These are phyloP conservation scores for Wallacemonas collosoma DNA, from an alignment of 208 protist species.

Conservation along the genomic window DNA sequence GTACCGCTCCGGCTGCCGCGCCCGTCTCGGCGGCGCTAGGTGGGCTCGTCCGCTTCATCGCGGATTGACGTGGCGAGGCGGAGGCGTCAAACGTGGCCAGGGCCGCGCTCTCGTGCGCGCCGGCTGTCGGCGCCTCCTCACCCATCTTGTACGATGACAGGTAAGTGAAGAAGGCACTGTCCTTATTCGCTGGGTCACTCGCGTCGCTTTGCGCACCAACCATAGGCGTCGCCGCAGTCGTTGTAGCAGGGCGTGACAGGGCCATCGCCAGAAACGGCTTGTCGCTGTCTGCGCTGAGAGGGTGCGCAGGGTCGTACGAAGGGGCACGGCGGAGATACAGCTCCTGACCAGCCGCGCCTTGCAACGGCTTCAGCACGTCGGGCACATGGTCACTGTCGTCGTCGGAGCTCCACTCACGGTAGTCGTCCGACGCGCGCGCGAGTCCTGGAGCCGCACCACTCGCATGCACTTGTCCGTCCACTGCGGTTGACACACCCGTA, in stretches of 20 bases:
- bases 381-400: constrained; percentile 11
- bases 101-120: background rate
- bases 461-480: background rate
- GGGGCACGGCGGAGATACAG: constrained; percentile 11
- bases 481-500: background rate
- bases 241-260: background rate
- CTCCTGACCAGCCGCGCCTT: constrained; percentile 1
- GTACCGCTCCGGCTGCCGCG: background rate
- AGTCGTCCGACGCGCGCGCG: background rate
- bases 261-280: background rate
- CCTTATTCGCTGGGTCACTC: constrained; percentile 5
- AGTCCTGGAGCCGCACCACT: background rate
- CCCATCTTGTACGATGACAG: constrained; percentile 24
- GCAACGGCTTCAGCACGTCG: constrained; percentile 12
- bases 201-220: background rate
- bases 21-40: background rate
- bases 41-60: constrained; percentile 14
- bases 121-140: background rate
- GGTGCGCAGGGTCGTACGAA: constrained; percentile 7
- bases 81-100: constrained; percentile 5
- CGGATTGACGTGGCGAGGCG: constrained; percentile 3
- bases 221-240: background rate
- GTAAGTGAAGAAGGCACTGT: constrained; percentile 23
- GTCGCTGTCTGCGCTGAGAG: background rate
- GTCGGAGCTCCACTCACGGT: constrained; percentile 12